Percentiles rank a stretch among this genome's conserved stretches.
These are phyloP conservation scores for Anethum foeniculum DNA, from an alignment of 140 eudicot genomes.

Conservation along the genomic window DNA sequence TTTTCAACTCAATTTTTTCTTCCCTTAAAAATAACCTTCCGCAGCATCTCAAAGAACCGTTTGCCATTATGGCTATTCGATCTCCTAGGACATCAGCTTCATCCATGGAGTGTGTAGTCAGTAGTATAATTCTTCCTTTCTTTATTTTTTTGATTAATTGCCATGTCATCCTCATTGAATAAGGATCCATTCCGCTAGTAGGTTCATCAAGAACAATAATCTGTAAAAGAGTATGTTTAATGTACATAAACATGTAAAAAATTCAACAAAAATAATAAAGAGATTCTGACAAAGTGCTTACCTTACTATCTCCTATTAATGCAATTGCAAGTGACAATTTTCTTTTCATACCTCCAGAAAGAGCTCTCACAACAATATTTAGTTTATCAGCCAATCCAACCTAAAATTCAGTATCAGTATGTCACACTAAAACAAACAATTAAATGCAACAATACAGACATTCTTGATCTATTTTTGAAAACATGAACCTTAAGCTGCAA, in stretches of 20 bases:
- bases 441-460: neutral
- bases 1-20: neutral
- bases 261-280: neutral
- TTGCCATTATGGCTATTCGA: constrained; percentile 98
- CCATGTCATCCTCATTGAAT: constrained; percentile 98
- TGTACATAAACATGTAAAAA: neutral
- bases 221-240: constrained; percentile 18
- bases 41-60: constrained; percentile 94
- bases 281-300: constrained; percentile 14
- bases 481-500: neutral
- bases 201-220: constrained; percentile 97
- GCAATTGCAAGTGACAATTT: constrained; percentile 96
- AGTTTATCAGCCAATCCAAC: constrained; percentile 95
- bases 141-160: constrained; percentile 79
- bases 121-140: constrained; percentile 78
- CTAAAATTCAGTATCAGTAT: constrained; percentile 28
- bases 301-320: constrained; percentile 94
- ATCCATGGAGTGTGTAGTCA: constrained; percentile 99
- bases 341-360: constrained; percentile 99
- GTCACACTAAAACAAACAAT: constrained; percentile 4
- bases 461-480: neutral
- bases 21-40: constrained; percentile 62
- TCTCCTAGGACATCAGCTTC: constrained; percentile 99
- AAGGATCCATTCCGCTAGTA: constrained; percentile 99
- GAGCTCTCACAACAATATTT: constrained; percentile 70